Base-by-base conservation (phyloP, 1,139 yeast genomes). In the Debaryomyces singareniensis region DNA sequence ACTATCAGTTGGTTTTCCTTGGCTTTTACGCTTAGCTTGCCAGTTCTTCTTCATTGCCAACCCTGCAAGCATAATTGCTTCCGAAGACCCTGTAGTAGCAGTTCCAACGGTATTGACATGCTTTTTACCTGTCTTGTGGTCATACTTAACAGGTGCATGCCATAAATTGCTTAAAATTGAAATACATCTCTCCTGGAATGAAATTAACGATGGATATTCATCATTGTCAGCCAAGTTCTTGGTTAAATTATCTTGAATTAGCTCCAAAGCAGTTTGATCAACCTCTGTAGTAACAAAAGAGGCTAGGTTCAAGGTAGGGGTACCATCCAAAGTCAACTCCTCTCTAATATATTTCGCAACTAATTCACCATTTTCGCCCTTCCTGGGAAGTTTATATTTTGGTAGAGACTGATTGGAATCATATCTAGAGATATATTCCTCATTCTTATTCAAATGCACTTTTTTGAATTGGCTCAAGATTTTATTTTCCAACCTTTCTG, bases 11-110 rank as follows among this genome's bases (percentile, higher is more conserved):
- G 80, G 68, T 42, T 74, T 73, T 5, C 89, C 89, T 16, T 63
- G 63, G 4, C 65, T 76, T 47, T 58, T 67, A 46, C 78, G 75
- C 42, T 63, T 71, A 25, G 66, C 74, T 53, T 83, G 93, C 96
- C 96, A 87, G 39, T 71, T 69, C 47, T 86, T 82, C 67, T 87
- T 87, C 82, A 87, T 69, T 5, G 96, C 95, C 36, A 87, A 68
- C 3, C 96, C 96, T 27, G 93, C 96, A 35, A 87, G 71, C 83
- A 86, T 86, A 42, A 87, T 78, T 5, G 96, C 96, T 53, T 87
- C 96, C 1, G 93, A 80, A 3, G 95, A 85, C 4, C 96, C 96
- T 2, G 96, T 87, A 32, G 95, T 84, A 25, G 96, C 93, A 13
- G 95, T 78, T 18, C 96, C 96, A 20, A 85, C 66, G 3, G 91